Evolutionary conservation across 164 flowering plant species (phyloP).

Genomic region (Brasenia schreberi): DNA sequence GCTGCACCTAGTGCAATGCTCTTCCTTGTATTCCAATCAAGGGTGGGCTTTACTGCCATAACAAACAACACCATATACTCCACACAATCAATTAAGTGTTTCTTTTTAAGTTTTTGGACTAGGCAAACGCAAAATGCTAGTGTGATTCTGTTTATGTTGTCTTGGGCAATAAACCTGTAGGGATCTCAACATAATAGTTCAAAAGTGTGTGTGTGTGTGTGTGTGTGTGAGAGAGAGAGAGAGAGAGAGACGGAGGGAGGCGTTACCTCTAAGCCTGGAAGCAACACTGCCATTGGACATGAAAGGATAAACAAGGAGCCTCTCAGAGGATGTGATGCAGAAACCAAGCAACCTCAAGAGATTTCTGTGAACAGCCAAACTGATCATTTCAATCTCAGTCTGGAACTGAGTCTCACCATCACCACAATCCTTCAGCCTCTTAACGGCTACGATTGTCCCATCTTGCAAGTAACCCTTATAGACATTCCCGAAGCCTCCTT

Average conservation of each 20-base stretch:
- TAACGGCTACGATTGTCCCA: conserved; percentile 72
- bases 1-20: conserved; percentile 86
- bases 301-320: conserved; percentile 76
- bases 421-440: conserved; percentile 65
- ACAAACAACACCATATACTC: background rate
- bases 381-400: conserved; percentile 83
- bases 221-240: background rate
- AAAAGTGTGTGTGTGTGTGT: background rate
- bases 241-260: background rate
- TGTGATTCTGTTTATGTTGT: background rate
- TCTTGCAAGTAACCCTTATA: conserved; percentile 65
- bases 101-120: too few species aligned
- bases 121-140: background rate
- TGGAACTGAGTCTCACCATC: conserved; percentile 65
- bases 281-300: conserved; percentile 96
- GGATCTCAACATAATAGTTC: too few species aligned
- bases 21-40: conserved; percentile 88
- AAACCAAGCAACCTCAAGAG: conserved; percentile 65
- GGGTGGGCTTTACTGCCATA: conserved; percentile 53
- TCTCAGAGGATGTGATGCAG: conserved; percentile 60
- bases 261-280: conserved; percentile 63
- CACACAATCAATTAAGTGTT: too few species aligned
- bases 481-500: conserved; percentile 91
- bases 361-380: conserved; percentile 84
- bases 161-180: too few species aligned